Evolutionary conservation across 2,329 filamentous ascomycete genomes (phyloP).

Genomic region (Fusarium pseudocircinatum): DNA sequence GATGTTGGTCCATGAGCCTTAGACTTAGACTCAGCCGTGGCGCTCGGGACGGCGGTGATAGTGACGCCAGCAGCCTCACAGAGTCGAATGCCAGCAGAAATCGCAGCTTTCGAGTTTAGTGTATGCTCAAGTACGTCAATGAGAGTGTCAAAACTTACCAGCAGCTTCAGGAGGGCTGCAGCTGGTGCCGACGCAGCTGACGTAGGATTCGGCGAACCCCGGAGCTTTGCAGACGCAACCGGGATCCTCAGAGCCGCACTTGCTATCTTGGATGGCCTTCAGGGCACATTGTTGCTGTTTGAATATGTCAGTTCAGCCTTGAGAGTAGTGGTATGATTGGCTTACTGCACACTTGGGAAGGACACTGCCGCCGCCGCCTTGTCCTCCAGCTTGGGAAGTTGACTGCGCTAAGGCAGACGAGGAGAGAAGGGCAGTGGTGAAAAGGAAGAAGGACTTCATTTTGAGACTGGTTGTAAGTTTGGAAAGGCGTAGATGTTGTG

Average conservation of each 20-base stretch:
- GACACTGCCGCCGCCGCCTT: not conserved
- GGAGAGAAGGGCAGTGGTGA: not conserved
- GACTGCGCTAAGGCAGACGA: conserved; percentile 1
- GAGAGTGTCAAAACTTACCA: not conserved
- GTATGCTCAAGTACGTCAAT: accelerated
- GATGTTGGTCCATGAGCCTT: not conserved
- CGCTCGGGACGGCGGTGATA: not conserved
- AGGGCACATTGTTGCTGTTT: conserved; percentile 14
- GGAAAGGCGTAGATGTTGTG: not conserved
- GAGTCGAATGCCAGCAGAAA: not conserved
- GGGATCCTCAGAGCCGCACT: not conserved
- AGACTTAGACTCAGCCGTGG: not conserved
- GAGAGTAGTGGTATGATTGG: too few species aligned
- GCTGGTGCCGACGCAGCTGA: not conserved
- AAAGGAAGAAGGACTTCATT: conserved; percentile 13
- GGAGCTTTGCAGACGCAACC: conserved; percentile 14
- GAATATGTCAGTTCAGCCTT: not conserved
- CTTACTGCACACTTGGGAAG: conserved; percentile 14
- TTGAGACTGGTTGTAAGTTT: not conserved
- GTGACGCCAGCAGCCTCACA: conserved; percentile 6
- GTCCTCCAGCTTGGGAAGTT: not conserved
- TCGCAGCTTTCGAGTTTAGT: not conserved
- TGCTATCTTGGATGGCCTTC: not conserved
- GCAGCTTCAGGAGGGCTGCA: conserved; percentile 6
- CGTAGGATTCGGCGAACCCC: not conserved